phyloP scores from a whole-genome alignment of 2,329 filamentous ascomycete species.

The Pezicula radicicola region DNA sequence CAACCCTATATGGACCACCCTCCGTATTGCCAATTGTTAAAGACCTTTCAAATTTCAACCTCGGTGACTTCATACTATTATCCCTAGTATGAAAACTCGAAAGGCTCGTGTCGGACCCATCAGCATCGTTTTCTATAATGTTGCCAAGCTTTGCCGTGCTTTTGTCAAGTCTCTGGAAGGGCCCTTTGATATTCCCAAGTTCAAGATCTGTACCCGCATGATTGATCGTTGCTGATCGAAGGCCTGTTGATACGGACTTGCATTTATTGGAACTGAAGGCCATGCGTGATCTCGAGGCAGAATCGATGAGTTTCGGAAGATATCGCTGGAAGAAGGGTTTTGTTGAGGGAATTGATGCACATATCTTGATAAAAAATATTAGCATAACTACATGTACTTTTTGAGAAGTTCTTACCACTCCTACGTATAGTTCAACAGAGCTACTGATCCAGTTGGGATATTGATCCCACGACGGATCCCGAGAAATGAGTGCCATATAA shows the following conservation, averaged over 20 bases:
- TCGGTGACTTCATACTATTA: no score
- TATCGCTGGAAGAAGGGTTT: constrained; percentile 36
- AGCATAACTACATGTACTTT: not conserved
- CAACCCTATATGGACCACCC: no score
- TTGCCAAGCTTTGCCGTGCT: no score
- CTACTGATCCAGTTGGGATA: constrained; percentile 31
- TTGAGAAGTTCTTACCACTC: constrained; percentile 19
- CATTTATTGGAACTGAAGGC: not conserved
- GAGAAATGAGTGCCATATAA: constrained; percentile 20
- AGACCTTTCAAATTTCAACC: no score
- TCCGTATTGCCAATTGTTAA: no score
- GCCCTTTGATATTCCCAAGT: not conserved
- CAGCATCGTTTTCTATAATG: no score
- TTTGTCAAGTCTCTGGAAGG: not conserved
- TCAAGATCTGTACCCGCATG: not conserved
- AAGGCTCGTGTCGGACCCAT: no score
- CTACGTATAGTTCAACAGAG: constrained; percentile 37
- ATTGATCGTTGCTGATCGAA: not conserved
- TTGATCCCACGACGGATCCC: constrained; percentile 33
- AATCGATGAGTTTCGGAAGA: constrained; percentile 2
- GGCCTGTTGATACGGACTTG: not conserved
- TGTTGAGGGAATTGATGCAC: constrained; percentile 26
- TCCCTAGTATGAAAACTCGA: no score
- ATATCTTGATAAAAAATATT: constrained; percentile 4
- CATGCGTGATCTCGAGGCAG: not conserved